Base-by-base conservation (phyloP, 192 early-diverging fungal species). In the Backusella tarrabulga region DNA sequence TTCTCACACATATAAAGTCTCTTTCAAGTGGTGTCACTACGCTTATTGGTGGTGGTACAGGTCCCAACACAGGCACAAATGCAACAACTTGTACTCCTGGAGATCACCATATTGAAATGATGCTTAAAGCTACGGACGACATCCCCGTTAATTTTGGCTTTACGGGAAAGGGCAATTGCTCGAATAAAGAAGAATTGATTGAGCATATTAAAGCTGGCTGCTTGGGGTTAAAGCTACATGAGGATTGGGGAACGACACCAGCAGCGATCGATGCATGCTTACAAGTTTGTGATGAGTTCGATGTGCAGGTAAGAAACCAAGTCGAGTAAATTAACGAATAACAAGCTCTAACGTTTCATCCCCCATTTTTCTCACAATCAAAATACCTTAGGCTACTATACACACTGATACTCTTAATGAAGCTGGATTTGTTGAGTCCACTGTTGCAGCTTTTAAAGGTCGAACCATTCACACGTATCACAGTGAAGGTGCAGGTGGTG, bases 371-470 rank as follows among this genome's bases (percentile, higher is more conserved):
- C 15, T 40, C 5, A 23, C 0, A 1, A 29, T 69, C 6, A 19
- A 50, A 9, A 14, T 29, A 38, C 8, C 83, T 0, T 83, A 95
- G 84, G 90, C 92, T 1, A 97, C 91, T 14, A 97, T 99, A 72
- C 97, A 99, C 76, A 97, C 97, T 0, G 97, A 99, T 80, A 99
- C 97, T 6, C 84, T 99, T 67, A 99, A 99, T 81, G 97, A 99
- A 76, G 91, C 96, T 19, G 97, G 97, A 67, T 99, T 97, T 84
- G 97, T 99, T 41, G 95, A 98, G 78, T 83, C 91, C 67, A 93
- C 97, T 5, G 82, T 99, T 12, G 94, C 85, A 0, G 97, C 97
- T 0, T 96, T 99, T 80, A 95, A 93, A 67, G 90, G 88, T 54
- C 90, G 97, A 72, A 95, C 96, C 19, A 97, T 99, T 74, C 97